A percentile compares a stretch with the other conserved stretches of the same genome.
phyloP scores from a whole-genome alignment of 2,329 filamentous ascomycete genomes.

The Colletotrichum paranaense region DNA sequence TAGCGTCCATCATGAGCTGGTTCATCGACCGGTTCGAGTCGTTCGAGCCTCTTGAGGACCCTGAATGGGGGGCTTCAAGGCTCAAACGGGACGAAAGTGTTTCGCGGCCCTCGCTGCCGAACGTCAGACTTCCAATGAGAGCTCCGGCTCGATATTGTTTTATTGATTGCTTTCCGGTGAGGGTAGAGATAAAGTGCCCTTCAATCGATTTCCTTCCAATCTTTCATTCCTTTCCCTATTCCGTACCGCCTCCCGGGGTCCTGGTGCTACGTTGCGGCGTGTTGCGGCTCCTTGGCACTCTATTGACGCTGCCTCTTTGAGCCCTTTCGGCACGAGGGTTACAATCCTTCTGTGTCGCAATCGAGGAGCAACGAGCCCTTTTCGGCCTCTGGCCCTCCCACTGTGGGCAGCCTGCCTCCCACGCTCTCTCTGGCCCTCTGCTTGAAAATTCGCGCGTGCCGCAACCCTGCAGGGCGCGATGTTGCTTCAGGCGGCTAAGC shows the following conservation, averaged over 20 bases:
- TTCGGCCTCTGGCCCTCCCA: not conserved
- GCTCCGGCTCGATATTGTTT: not conserved
- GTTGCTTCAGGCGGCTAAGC: not conserved
- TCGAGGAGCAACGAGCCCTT: not conserved
- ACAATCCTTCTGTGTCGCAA: not conserved
- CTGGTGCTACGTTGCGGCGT: not conserved
- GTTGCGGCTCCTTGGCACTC: not conserved
- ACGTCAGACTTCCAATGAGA: not conserved
- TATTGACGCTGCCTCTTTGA: not conserved
- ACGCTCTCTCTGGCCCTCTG: not conserved
- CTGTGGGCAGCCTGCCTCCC: too few relatives aligned
- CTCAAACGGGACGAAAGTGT: not conserved
- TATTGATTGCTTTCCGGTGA: not conserved
- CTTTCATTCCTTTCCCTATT: not conserved
- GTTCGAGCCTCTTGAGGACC: too few relatives aligned
- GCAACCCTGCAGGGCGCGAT: not conserved
- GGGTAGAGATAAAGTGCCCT: not conserved
- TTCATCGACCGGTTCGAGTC: not conserved
- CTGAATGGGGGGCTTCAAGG: not conserved
- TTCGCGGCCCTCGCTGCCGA: not conserved
- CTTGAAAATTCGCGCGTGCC: not conserved
- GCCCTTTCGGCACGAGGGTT: not conserved
- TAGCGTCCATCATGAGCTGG: conserved; percentile 5
- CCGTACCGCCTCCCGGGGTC: not conserved
- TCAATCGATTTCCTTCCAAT: not conserved